Evolutionary conservation across 257 asterid species (phyloP).

Genomic region (Penstemon barbatus): DNA sequence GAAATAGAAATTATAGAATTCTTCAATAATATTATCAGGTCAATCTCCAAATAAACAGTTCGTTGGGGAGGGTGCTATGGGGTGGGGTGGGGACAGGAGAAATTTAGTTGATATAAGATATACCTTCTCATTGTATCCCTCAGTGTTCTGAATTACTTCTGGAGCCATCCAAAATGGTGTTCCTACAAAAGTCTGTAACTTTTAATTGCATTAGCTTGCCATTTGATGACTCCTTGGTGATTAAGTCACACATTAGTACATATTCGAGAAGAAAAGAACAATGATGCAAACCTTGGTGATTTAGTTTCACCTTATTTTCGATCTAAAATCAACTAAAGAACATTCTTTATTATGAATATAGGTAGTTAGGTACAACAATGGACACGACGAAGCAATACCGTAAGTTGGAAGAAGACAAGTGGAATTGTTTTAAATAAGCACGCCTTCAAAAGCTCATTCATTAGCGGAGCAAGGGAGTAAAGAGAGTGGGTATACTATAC

Average conservation of each 20-base stretch:
- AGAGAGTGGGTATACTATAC: constrained; percentile 1
- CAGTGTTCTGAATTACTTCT: constrained; percentile 97
- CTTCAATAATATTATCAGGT: background rate
- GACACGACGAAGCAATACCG: background rate
- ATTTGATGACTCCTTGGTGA: constrained; percentile 31
- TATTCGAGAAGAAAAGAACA: constrained; percentile 15
- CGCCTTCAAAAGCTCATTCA: constrained; percentile 18
- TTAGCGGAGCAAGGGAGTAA: constrained; percentile 12
- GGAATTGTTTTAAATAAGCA: constrained; percentile 8
- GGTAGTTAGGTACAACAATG: background rate
- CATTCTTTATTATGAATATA: constrained; percentile 3
- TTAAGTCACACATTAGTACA: constrained; percentile 28
- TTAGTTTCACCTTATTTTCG: constrained; percentile 10
- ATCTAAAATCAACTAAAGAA: background rate
- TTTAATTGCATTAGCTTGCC: constrained; percentile 56
- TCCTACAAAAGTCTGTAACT: constrained; percentile 96
- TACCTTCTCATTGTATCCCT: constrained; percentile 99
- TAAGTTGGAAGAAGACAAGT: background rate
- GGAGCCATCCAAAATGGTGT: constrained; percentile 99
- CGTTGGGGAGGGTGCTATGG: background rate
- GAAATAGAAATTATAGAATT: constrained; percentile 1
- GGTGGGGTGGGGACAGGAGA: constrained; percentile 3
- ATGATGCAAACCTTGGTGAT: constrained; percentile 10
- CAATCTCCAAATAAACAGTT: background rate
- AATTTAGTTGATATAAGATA: constrained; percentile 19